These are phyloP conservation scores for Stipa capillata DNA, from an alignment of 176 grass and related monocot genomes.

Conservation along the genomic window DNA sequence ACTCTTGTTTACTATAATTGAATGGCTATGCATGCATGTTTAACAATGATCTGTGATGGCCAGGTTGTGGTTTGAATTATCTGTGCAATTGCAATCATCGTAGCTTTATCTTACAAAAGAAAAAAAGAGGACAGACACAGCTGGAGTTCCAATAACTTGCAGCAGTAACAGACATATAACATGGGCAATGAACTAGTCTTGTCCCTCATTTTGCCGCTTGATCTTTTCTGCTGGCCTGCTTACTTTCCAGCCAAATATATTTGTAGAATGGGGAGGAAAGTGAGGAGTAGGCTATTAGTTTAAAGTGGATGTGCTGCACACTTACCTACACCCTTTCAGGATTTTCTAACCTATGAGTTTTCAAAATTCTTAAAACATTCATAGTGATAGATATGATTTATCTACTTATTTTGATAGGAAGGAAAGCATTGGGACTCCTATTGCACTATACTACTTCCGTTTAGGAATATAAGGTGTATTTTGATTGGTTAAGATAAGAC, in stretches of 20 bases:
- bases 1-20: constrained; percentile 27
- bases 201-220: not conserved
- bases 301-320: no score
- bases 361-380: no score
- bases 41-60: not conserved
- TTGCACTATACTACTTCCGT: no score
- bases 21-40: constrained; percentile 25
- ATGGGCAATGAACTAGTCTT: not conserved
- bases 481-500: no score
- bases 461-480: no score
- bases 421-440: no score
- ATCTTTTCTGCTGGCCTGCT: constrained; percentile 8
- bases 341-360: no score
- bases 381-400: no score
- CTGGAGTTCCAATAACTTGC: not conserved
- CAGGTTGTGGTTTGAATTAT: not conserved
- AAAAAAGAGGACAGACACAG: not conserved
- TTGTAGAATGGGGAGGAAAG: not conserved
- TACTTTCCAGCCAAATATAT: constrained; percentile 2
- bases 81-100: not conserved
- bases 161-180: not conserved
- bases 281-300: not conserved
- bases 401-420: no score
- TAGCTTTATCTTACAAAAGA: not conserved
- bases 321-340: no score